These are phyloP conservation scores for Favolaschia claudopus DNA, from an alignment of 768 basidiomycete species.

Conservation along the genomic window DNA sequence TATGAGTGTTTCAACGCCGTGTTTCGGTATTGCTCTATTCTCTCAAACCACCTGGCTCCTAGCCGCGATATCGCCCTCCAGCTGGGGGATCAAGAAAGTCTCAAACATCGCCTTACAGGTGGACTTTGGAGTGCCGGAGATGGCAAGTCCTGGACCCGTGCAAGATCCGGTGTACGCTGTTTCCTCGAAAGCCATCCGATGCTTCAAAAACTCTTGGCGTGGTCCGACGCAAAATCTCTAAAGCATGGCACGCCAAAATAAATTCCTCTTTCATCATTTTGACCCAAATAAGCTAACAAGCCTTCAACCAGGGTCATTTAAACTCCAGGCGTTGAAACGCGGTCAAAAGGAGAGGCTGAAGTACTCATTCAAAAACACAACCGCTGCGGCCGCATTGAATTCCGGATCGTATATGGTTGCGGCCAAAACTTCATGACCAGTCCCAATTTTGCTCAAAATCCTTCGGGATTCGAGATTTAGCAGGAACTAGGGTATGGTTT, in stretches of 20 bases:
- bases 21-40: background rate
- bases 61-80: slow-evolving; percentile 3
- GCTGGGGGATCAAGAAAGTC: slow-evolving; percentile 8
- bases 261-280: too few relatives aligned
- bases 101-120: slow-evolving; percentile 4
- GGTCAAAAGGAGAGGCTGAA: background rate
- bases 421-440: too few relatives aligned
- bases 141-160: background rate
- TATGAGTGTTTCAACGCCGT: background rate
- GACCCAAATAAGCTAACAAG: too few relatives aligned
- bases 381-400: background rate
- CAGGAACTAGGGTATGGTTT: too few relatives aligned
- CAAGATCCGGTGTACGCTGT: background rate
- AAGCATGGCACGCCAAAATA: background rate
- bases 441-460: too few relatives aligned
- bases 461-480: too few relatives aligned
- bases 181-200: background rate
- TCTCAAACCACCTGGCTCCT: background rate
- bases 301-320: background rate
- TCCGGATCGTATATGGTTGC: slow-evolving; percentile 1
- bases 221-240: background rate
- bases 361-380: background rate
- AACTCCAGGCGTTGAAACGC: background rate
- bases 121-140: background rate
- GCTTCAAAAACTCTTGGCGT: background rate